Evolutionary conservation across 176 grass and related monocot species (phyloP), one percentile per base, ranked within the genome.

Genomic region (Thalia dealbata): DNA sequence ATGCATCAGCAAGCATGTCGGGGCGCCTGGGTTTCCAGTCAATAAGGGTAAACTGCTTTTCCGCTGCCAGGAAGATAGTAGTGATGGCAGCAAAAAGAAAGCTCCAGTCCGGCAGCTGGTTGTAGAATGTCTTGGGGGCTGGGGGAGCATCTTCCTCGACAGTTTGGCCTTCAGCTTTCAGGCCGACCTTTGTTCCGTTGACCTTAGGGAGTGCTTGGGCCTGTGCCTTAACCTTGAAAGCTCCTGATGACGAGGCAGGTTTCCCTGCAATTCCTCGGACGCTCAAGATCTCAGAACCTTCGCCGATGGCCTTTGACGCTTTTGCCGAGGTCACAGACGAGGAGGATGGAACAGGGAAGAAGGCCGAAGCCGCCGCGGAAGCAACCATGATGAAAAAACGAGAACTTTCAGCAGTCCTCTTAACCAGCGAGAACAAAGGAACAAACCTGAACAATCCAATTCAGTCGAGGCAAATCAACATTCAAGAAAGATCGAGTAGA

Each of bases 11-110:
- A 80, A 97, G 85, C 95, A 97, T 97, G 82, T 97, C 95, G 10
- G 90, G 95, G 55, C 68, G 84, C 74, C 86, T 92, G 0, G 90
- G 89, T 73, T 93, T 97, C 95, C 95, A 97, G 76, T 97, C 95
- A 63, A 92, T 78, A 75, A 93, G 71, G 4, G 95, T 93, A 81
- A 87, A 97, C 67, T 97, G 95, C 76, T 93, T 97, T 79, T 97
- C 95, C 2, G 95, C 95, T 15, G 95, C 95, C 30, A 97, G 71
- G 73, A 97, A 97, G 30, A 97, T 93, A 60, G 95, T 92, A 0
- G 89, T 92, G 29, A 97, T 79, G 70, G 95, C 95, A 6, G 95
- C 95, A 71, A 97, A 84, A 74, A 97, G 85, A 85, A 93, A 85
- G 52, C 95, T 97, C 90, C 95, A 97, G 15, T 97, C 90, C 1